Base-by-base conservation (phyloP, 257 asterid species). In the Penstemon barbatus region DNA sequence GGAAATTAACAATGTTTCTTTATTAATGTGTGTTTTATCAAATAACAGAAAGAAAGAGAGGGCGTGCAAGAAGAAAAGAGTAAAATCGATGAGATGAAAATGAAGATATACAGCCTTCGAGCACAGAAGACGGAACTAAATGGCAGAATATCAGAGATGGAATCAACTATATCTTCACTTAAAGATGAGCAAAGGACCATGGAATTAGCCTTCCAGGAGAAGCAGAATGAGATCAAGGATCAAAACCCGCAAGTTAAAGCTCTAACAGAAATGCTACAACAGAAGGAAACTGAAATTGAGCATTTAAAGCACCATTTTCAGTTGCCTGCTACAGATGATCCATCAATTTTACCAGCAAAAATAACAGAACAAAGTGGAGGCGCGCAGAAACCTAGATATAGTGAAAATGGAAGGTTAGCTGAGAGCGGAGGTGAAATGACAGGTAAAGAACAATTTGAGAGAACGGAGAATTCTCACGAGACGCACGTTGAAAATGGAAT, bases 161-260 rank as follows among this genome's bases (percentile, higher is more conserved):
- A 79, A 49, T 85, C 97, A 1, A 79, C 82, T 5, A 82, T 86
- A 51, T 75, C 90, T 66, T 85, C 89, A 61, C 89, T 90, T 8
- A 74, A 72, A 63, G 87, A 88, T n/a, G 95, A 90, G 59, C 90
- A 81, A 46, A 74, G 56, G 71, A 46, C 83, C 15, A 64, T 82
- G 0, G 89, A 78, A 36, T 61, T 64, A 8, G 77, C 83, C 36
- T 75, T 78, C 2, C 79, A 82, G 68, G 88, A 86, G 65, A 86
- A 80, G 75, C 86, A 86, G 72, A 79, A 73, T 33, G 85, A 86
- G 76, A 6, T 49, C 36, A 66, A 74, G 38, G 58, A 68, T 9
- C 69, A 77, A 5, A 71, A 48, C 40, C 78, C 75, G 73, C 84
- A 61, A 70, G 66, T 77, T 25, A 54, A 57, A 75, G 74, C 80